Evolutionary conservation across 2,329 filamentous ascomycete species (phyloP).

Genomic region (Pseudogymnoascus sp.): DNA sequence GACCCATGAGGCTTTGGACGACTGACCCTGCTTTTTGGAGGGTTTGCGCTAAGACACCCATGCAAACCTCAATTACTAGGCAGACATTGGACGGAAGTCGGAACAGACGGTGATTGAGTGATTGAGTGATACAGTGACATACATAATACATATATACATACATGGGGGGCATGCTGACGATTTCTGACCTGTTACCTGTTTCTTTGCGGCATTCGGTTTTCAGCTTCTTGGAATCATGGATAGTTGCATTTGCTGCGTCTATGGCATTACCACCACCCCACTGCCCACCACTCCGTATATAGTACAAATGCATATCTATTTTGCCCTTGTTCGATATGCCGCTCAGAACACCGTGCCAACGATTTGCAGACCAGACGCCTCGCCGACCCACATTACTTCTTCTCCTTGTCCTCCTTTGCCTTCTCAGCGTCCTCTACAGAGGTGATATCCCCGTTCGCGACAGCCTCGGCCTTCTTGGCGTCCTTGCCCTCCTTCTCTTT

Average conservation of each 20-base stretch:
- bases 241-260: slow-evolving; percentile 9
- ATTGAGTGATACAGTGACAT: background rate
- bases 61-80: background rate
- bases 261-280: background rate
- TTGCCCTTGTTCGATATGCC: slow-evolving; percentile 19
- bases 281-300: slow-evolving; percentile 22
- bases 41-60: background rate
- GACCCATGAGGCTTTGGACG: slow-evolving; percentile 1
- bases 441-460: slow-evolving; percentile 38
- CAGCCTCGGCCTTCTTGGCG: slow-evolving; percentile 51
- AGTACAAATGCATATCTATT: slow-evolving; percentile 26
- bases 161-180: background rate
- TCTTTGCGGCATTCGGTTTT: background rate
- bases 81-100: background rate
- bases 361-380: slow-evolving; percentile 15
- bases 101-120: background rate
- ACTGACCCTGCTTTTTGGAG: slow-evolving; percentile 5
- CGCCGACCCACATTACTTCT: slow-evolving; percentile 34
- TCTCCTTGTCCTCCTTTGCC: slow-evolving; percentile 51
- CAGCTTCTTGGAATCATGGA: background rate
- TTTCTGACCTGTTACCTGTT: background rate
- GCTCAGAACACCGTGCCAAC: slow-evolving; percentile 21
- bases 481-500: slow-evolving; percentile 62
- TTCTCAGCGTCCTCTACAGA: slow-evolving; percentile 40
- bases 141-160: background rate